Evolutionary conservation across 371 early-diverging fungal species (phyloP).

Genomic region (Enteropsectra breve): DNA sequence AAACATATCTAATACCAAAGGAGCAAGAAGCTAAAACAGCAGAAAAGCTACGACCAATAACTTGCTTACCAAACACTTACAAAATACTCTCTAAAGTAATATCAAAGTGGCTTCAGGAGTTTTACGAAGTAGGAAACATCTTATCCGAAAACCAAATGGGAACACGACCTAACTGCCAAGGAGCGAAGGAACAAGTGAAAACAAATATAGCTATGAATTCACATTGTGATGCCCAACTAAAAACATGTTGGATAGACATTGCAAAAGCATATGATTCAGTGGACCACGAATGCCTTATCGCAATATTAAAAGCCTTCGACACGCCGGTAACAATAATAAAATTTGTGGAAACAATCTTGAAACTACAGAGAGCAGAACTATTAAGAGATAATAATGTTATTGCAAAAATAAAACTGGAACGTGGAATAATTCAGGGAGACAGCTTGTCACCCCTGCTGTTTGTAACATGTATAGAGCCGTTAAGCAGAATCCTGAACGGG

Average conservation of each 20-base stretch:
- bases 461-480: constrained; percentile 23
- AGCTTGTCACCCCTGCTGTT: constrained; percentile 15
- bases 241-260: not conserved
- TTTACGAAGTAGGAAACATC: constrained; percentile 7
- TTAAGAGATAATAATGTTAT: not conserved
- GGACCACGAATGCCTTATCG: not conserved
- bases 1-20: constrained; percentile 27
- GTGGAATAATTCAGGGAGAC: constrained; percentile 19
- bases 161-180: constrained; percentile 9
- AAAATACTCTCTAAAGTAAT: constrained; percentile 19
- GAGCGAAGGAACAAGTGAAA: constrained; percentile 26
- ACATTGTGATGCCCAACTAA: not conserved
- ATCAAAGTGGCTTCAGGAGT: not conserved
- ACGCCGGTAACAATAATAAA: not conserved
- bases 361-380: too few species aligned
- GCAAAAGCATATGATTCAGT: constrained; percentile 9
- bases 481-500: constrained; percentile 18
- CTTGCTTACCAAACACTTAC: constrained; percentile 17
- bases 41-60: constrained; percentile 22
- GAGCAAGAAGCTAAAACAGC: constrained; percentile 11
- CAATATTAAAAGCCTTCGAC: not conserved
- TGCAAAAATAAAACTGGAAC: constrained; percentile 9
- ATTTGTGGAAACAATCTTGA: not conserved
- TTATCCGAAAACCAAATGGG: constrained; percentile 29
- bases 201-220: constrained; percentile 1